A percentile compares a stretch with the other conserved stretches of the same genome.
These are phyloP conservation scores for Erucastrum elatum DNA, from an alignment of 345 rosid genomes.

Conservation along the genomic window DNA sequence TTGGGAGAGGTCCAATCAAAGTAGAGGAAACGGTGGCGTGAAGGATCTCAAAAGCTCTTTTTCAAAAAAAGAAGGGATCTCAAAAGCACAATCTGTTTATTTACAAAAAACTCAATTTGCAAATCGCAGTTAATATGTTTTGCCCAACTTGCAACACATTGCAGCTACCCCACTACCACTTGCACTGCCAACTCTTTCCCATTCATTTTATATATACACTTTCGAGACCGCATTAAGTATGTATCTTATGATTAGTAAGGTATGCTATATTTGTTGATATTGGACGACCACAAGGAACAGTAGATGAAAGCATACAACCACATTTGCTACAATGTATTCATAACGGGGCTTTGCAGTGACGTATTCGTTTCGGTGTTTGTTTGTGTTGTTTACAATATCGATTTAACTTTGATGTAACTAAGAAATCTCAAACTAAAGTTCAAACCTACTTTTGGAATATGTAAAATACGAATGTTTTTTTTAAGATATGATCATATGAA, in stretches of 20 bases:
- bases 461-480: too few species aligned
- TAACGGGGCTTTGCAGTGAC: not conserved
- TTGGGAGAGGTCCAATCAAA: slow-evolving; percentile 30
- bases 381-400: not conserved
- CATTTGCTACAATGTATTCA: not conserved
- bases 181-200: slow-evolving; percentile 42
- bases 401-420: not conserved
- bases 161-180: slow-evolving; percentile 47
- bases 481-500: not conserved
- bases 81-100: not conserved
- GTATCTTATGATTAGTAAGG: slow-evolving; percentile 23
- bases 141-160: slow-evolving; percentile 27
- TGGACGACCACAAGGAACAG: slow-evolving; percentile 9
- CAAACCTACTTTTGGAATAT: not conserved
- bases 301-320: not conserved
- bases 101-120: slow-evolving; percentile 2
- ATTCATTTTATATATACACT: slow-evolving; percentile 7
- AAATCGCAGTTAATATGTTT: slow-evolving; percentile 30
- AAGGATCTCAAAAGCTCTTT: not conserved
- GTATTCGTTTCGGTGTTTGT: slow-evolving; percentile 1
- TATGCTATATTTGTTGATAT: slow-evolving; percentile 22
- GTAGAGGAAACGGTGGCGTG: slow-evolving; percentile 30
- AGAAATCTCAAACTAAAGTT: not conserved
- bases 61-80: not conserved
- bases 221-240: slow-evolving; percentile 21